phyloP scores from a whole-genome alignment of 2,329 filamentous ascomycete genomes.

The Magnaporthiopsis incrustans region DNA sequence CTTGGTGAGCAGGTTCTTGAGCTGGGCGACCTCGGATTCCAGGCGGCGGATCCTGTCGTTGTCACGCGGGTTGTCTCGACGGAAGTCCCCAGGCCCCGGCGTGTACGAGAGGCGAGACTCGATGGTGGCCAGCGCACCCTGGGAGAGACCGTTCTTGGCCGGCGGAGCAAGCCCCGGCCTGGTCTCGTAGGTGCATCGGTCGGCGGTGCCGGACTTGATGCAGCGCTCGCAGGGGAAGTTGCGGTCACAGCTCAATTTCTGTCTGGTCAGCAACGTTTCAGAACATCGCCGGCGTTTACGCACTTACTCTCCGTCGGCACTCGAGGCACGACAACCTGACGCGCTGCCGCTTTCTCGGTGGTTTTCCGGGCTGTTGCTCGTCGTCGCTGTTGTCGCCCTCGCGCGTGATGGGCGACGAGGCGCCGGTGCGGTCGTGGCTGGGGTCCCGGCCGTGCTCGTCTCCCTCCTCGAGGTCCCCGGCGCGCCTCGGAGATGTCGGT shows the following conservation, averaged over 20 bases:
- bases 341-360: slow-evolving; percentile 48
- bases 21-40: slow-evolving; percentile 50
- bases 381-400: slow-evolving; percentile 2
- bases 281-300: neutral
- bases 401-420: slow-evolving; percentile 5
- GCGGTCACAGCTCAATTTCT: slow-evolving; percentile 52
- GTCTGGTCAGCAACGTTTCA: neutral
- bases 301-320: slow-evolving; percentile 39
- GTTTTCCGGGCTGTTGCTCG: slow-evolving; percentile 21
- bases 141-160: slow-evolving; percentile 38
- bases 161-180: slow-evolving; percentile 28
- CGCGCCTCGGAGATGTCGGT: slow-evolving; percentile 5
- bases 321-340: slow-evolving; percentile 53
- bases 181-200: slow-evolving; percentile 52
- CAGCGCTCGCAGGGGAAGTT: slow-evolving; percentile 55
- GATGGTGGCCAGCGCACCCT: slow-evolving; percentile 34
- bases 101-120: slow-evolving; percentile 33
- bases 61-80: slow-evolving; percentile 37
- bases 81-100: slow-evolving; percentile 24
- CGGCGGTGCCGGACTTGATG: slow-evolving; percentile 53
- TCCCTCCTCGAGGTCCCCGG: neutral
- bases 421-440: slow-evolving; percentile 2
- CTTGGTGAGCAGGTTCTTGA: slow-evolving; percentile 38
- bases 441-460: slow-evolving; percentile 1
- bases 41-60: slow-evolving; percentile 51